A percentile compares a stretch with the other conserved stretches of the same genome.
phyloP scores from a whole-genome alignment of 306 rosid genomes.

The Datisca glomerata region DNA sequence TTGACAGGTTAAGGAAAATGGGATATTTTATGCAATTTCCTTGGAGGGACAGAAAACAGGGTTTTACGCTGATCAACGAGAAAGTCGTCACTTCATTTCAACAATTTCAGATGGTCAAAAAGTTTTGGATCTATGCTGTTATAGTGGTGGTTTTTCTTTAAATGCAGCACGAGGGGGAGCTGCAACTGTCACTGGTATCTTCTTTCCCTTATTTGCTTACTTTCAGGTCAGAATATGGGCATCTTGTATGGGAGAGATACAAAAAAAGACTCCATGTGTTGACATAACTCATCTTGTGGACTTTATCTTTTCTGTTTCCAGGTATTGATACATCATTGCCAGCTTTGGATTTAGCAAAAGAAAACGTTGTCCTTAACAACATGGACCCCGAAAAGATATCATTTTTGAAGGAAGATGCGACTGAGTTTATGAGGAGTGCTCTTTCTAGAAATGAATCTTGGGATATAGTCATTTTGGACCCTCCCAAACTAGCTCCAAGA shows the following conservation, averaged over 20 bases:
- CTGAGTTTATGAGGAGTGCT: slow-evolving; percentile 72
- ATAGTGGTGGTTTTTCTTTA: slow-evolving; percentile 87
- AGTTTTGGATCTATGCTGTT: slow-evolving; percentile 92
- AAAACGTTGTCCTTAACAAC: slow-evolving; percentile 61
- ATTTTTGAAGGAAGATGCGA: slow-evolving; percentile 64
- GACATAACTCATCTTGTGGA: too few species aligned
- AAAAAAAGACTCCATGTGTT: too few species aligned
- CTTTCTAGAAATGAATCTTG: slow-evolving; percentile 59
- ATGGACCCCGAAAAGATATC: slow-evolving; percentile 64
- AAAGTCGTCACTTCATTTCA: slow-evolving; percentile 71
- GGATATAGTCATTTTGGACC: slow-evolving; percentile 82
- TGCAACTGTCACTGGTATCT: slow-evolving; percentile 59
- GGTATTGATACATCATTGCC: slow-evolving; percentile 71
- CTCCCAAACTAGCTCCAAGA: slow-evolving; percentile 88
- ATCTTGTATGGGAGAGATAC: background rate
- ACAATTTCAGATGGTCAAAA: slow-evolving; percentile 50
- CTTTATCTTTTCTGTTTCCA: slow-evolving; percentile 10
- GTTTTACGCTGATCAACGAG: slow-evolving; percentile 94
- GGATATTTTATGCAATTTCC: slow-evolving; percentile 59
- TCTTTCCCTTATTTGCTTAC: background rate
- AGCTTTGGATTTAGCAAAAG: slow-evolving; percentile 81
- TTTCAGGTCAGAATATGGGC: slow-evolving; percentile 1
- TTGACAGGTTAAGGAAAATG: slow-evolving; percentile 64
- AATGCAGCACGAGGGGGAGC: slow-evolving; percentile 81
- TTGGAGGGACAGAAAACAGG: slow-evolving; percentile 93